phyloP scores from a whole-genome alignment of 2,329 filamentous ascomycete species.

The Sporothrix humicola region DNA sequence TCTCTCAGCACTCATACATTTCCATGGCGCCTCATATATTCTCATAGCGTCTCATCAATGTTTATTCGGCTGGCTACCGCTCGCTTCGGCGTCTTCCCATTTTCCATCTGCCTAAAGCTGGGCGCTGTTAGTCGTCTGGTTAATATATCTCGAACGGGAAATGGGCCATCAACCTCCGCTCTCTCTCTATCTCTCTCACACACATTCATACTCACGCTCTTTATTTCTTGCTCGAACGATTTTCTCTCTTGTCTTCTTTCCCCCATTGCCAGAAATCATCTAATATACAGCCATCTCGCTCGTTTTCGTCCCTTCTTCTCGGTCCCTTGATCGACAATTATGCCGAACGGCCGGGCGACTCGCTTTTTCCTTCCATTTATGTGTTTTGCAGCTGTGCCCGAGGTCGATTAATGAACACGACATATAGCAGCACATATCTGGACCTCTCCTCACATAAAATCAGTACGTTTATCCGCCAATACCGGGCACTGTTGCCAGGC shows the following conservation, averaged over 20 bases:
- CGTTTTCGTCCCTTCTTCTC: not conserved
- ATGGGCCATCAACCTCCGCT: conserved; percentile 24
- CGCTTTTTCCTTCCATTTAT: not conserved
- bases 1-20: not conserved
- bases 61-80: conserved; percentile 8
- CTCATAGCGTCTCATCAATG: not conserved
- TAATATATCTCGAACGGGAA: conserved; percentile 34
- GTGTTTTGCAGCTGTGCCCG: not conserved
- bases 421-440: not conserved
- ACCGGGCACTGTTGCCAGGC: not conserved
- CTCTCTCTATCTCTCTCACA: not conserved
- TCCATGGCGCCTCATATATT: not conserved
- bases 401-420: not conserved
- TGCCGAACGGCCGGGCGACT: conserved; percentile 10
- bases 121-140: conserved; percentile 23
- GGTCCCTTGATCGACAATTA: not conserved
- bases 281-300: not conserved
- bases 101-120: conserved; percentile 30
- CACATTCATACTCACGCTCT: not conserved
- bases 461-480: conserved; percentile 3
- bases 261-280: not conserved
- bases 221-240: not conserved
- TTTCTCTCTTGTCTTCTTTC: not conserved
- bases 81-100: not conserved
- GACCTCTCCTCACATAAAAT: not conserved